Evolutionary conservation across 2,329 filamentous ascomycete genomes (phyloP), one percentile per base, ranked within the genome.

Genomic region (Cladosporium sp.): DNA sequence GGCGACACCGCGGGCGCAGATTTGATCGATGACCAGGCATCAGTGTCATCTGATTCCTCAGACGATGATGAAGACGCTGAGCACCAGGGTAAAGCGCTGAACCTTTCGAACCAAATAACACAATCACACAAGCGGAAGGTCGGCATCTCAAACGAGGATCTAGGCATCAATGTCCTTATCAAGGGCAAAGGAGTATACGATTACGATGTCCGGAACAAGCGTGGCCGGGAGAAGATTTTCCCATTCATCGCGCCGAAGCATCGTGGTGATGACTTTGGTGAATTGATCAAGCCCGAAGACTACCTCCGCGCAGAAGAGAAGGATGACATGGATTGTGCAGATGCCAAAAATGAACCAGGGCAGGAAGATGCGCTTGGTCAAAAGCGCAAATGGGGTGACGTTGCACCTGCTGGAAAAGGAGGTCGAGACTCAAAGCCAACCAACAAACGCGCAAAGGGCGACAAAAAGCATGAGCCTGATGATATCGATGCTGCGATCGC

Each of bases 371-470:
- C 78, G 12, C 85, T 97, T 24, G 95, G 94, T 21, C 93, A 94
- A 81, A 99, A 99, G 80, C 87, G 95, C 68, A 96, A 92, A 78
- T 98, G 94, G 92, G 92, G 94, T 70, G 92, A 96, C 67, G 80
- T 87, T 26, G 83, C 81, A 2, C 74, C 81, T 11, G 57, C 57
- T 49, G 14, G 28, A 41, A 64, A 66, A 51, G 65, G 64, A 12
- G 28, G 62, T 30, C 18, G 59, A 30, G 59, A 52, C 26, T 51
- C 24, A 30, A 64, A 76, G 74, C 65, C 47, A 3, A 69, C 69
- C 28, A 86, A 83, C 71, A 93, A 92, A 76, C 86, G 90, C 30
- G 82, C 86, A 12, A 86, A 87, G 51, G 83, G 82, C 30, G 84
- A 85, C 51, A 67, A 64, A 51, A 69, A 71, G 49, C 69, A 74